phyloP scores from a whole-genome alignment of 768 basidiomycete genomes.

The Lentinula edodes region DNA sequence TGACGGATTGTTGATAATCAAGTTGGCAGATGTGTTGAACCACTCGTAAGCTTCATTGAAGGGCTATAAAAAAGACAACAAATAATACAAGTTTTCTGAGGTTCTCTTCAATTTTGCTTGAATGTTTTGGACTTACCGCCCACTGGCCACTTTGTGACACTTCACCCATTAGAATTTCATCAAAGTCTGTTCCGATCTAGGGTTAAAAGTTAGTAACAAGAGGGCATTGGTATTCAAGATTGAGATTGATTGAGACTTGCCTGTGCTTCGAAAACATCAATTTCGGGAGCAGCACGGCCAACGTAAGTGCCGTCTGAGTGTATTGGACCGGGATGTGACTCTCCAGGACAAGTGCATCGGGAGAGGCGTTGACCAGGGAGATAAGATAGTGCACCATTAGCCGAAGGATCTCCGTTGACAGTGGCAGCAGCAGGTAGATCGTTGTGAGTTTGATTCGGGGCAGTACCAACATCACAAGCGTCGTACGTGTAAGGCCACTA shows the following conservation, averaged over 20 bases:
- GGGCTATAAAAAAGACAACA: slow-evolving; percentile 36
- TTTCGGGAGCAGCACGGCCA: slow-evolving; percentile 83
- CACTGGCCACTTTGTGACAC: slow-evolving; percentile 87
- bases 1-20: slow-evolving; percentile 49
- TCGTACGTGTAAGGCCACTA: slow-evolving; percentile 82
- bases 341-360: slow-evolving; percentile 81
- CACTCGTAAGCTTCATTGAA: slow-evolving; percentile 72
- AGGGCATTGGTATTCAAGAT: background rate
- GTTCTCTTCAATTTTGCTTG: background rate
- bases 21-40: slow-evolving; percentile 57
- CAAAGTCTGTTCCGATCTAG: slow-evolving; percentile 8
- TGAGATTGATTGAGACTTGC: slow-evolving; percentile 23
- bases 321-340: slow-evolving; percentile 84
- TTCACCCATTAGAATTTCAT: slow-evolving; percentile 32
- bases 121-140: slow-evolving; percentile 45
- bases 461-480: slow-evolving; percentile 90
- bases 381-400: slow-evolving; percentile 60
- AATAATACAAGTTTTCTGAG: background rate
- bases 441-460: slow-evolving; percentile 74
- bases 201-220: slow-evolving; percentile 20
- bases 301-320: slow-evolving; percentile 73
- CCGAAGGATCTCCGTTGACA: slow-evolving; percentile 50
- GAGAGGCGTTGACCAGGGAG: slow-evolving; percentile 87
- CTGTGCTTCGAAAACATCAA: slow-evolving; percentile 86
- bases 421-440: slow-evolving; percentile 58